Evolutionary conservation across 2,329 filamentous ascomycete species (phyloP).

Genomic region (Colletotrichum sp.): DNA sequence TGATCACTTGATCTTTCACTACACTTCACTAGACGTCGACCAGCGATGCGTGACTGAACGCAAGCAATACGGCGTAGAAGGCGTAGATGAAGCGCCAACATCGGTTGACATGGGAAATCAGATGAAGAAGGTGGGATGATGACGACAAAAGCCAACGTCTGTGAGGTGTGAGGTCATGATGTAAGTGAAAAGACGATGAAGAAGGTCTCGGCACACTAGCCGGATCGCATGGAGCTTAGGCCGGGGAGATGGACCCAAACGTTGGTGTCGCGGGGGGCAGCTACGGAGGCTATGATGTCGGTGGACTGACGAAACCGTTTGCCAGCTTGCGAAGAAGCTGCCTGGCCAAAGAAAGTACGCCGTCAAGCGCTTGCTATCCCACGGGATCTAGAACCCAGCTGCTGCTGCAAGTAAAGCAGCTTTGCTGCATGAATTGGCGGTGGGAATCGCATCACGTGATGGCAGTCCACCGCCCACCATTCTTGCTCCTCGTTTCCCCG

Average conservation of each 20-base stretch:
- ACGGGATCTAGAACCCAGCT: not conserved
- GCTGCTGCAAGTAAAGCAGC: not conserved
- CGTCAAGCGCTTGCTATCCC: not conserved
- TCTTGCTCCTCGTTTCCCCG: not conserved
- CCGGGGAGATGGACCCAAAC: not conserved
- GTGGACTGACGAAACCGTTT: constrained; percentile 1
- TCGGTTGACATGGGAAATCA: not conserved
- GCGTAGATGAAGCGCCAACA: too few species aligned
- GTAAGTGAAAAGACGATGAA: not conserved
- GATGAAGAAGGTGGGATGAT: not conserved
- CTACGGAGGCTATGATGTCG: constrained; percentile 14
- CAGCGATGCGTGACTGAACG: not conserved
- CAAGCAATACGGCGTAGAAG: too few species aligned
- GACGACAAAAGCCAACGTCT: not conserved
- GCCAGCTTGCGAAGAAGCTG: not conserved
- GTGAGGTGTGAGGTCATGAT: constrained; percentile 5
- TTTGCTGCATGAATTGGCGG: not conserved
- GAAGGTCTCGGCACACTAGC: not conserved
- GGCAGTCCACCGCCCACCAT: constrained; percentile 32
- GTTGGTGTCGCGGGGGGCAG: not conserved
- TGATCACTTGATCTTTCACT: not conserved
- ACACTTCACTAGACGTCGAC: too few species aligned
- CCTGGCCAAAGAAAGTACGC: not conserved
- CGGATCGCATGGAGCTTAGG: constrained; percentile 3
- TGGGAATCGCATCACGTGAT: constrained; percentile 2